Base-by-base conservation (phyloP, 2,329 filamentous ascomycete genomes). In the Colletotrichum tamarilloi region DNA sequence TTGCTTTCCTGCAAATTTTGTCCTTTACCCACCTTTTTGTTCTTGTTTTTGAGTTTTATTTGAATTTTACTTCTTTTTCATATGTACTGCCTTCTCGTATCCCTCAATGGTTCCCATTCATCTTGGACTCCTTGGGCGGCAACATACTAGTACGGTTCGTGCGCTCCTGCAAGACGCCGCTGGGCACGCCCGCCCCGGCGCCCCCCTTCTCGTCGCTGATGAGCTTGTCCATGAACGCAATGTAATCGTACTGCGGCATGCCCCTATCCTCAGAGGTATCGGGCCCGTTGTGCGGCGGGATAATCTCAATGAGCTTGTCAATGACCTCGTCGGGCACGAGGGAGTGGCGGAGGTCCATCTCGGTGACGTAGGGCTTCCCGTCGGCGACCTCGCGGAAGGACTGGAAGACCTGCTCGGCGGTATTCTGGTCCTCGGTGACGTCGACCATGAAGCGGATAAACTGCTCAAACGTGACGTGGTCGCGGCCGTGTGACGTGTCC, bases 381-480 rank as follows among this genome's bases (percentile, higher is more conserved):
- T 99, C 97, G 22, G 97, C 97, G 58, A 99, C 97, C 84, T 99
- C 97, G 71, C 92, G 92, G 90, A 99, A 99, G 76, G 94, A 97
- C 85, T 99, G 96, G 86, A 97, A 98, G 5, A 99, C 97, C 83
- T 99, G 97, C 84, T 98, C 97, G 14, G 97, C 97, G 4, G 95
- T 98, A 82, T 99, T 98, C 85, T 99, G 97, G 81, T 99, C 97
- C 84, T 99, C 97, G 14, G 97, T 99, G 62, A 98, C 97, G 77
- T 97, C 95, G 60, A 99, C 97, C 97, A 99, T 99, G 88, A 99
- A 99, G 52, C 94, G 92, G 81, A 99, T 99, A 81, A 99, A 99
- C 83, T 98, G 96, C 85, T 99, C 97, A 80, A 99, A 99, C 5
- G 94, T 97, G 64, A 99, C 97, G 76, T 93, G 90, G 82, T 92